A percentile compares a stretch with the other conserved stretches of the same genome.
Evolutionary conservation across 176 grass and related monocot species (phyloP).

Genomic region (Aegilops umbellulata): DNA sequence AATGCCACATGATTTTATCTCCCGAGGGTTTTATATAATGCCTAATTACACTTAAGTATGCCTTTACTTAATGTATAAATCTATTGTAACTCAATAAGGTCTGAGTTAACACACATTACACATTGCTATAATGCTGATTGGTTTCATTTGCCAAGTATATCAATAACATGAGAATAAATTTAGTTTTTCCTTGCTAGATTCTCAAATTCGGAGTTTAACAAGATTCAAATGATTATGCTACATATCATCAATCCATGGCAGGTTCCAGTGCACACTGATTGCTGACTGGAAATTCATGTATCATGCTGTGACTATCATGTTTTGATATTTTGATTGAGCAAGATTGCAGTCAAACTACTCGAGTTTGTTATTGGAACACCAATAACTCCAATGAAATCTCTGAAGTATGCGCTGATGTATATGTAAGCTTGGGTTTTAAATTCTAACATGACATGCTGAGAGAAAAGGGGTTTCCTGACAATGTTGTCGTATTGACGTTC

Average conservation of each 20-base stretch:
- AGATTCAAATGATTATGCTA: neutral
- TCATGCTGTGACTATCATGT: neutral
- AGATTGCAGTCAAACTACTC: constrained; percentile 10
- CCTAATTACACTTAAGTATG: neutral
- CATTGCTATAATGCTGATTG: neutral
- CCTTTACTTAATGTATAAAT: neutral
- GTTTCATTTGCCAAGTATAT: neutral
- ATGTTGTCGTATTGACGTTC: constrained; percentile 1
- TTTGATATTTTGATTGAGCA: neutral
- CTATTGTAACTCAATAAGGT: neutral
- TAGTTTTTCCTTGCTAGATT: constrained; percentile 3
- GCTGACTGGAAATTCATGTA: neutral
- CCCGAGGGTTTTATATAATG: constrained; percentile 7
- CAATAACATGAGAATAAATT: neutral
- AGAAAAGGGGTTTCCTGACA: constrained; percentile 8
- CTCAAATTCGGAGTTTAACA: neutral
- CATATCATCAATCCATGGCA: constrained; percentile 6
- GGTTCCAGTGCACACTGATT: neutral
- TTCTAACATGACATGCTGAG: constrained; percentile 20
- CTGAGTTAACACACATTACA: neutral
- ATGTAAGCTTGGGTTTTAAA: neutral
- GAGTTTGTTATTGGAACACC: constrained; percentile 7
- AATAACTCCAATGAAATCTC: neutral
- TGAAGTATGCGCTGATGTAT: neutral
- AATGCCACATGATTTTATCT: constrained; percentile 13